Base-by-base conservation (phyloP, 1,284 basidiomycete genomes). In the Rhodofomes roseus region DNA sequence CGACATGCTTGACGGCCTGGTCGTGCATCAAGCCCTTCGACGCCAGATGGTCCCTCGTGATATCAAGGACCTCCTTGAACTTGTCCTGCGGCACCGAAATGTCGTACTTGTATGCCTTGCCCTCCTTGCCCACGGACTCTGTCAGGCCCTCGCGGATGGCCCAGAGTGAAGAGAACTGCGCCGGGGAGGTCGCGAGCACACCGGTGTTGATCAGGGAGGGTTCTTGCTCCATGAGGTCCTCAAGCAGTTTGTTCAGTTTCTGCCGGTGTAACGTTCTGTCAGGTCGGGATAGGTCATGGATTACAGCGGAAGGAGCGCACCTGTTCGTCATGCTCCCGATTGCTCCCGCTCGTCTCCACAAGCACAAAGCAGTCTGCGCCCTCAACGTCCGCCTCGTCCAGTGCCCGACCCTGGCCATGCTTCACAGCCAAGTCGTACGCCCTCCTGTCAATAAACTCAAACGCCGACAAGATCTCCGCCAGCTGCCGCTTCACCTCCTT, bases 41-140 rank as follows among this genome's bases (percentile, higher is more conserved):
- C 37, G 81, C 75, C 51, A 98, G 78, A 56, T 87, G 88, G 59
- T 88, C 84, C 59, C 92, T 80, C 55, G 96, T 90, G 44, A 82
- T 79, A 68, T 96, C 90, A 23, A 98, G 94, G 11, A 98, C 86
- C 29, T 86, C 83, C 77, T 98, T 91, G 84, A 99, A 99, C 67
- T 88, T 84, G 22, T 85, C 81, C 4, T 97, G 81, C 2, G 96
- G 96, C 36, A 99, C 86, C 20, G 93, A 96, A 43, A 99, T 84
- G 70, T 99, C 97, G 74, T 99, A 99, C 79, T 99, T 99, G 81
- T 97, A 99, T 5, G 92, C 89, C 66, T 94, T 94, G 50, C 97
- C 97, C 71, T 94, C 89, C 74, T 98, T 98, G 27, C 92, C 93
- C 2, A 93, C 86, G 1, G 96, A 92, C 74, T 99, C 97, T 2